Base-by-base conservation (phyloP, 345 rosid genomes). In the Populus euphratica region DNA sequence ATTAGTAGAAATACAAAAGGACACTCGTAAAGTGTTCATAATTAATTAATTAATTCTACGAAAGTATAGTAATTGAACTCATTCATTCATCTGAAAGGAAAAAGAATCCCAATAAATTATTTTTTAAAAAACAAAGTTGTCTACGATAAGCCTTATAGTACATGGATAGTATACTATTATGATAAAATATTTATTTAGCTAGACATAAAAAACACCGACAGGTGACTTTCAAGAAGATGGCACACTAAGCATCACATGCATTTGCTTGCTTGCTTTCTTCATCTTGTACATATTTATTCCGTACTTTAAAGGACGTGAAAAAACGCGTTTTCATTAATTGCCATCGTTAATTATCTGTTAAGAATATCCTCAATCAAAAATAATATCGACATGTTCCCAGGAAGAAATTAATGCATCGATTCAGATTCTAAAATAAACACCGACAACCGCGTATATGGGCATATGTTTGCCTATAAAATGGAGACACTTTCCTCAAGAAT, bases 401-500 rank as follows among this genome's bases (percentile, higher is more conserved):
- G 4, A 25, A 25, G 16, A 12, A 47, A 47, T 47, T 14, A 47
- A 47, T 47, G 50, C 17, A 47, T 47, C 16, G 77, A 74, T 63
- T 41, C 69, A 23, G 13, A 36, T 23, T 68, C 2, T 59, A 41
- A 62, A 70, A 23, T 54, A 27, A 80, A 67, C 84, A 81, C 86
- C 84, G 82, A 84, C 86, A 81, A 73, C 82, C 84, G 84, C 82
- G 76, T 76, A 23, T 23, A 23, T 0, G 29, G 17, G 16, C 6
- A 47, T 47, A 4, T 47, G 50, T 4, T 13, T 12, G 5, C 59
- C 69, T 78, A 69, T 76, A 81, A 23, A 68, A 79, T 23, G 65
- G 36, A 43, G 33, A 35, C 67, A 68, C 36, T 38, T n/a, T 14
- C 43, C 31, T 62, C 13, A n/a, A 74, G 65, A 61, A 72, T 63